phyloP scores from a whole-genome alignment of 2,329 filamentous ascomycete genomes.

The Hymenoscyphus occultus region DNA sequence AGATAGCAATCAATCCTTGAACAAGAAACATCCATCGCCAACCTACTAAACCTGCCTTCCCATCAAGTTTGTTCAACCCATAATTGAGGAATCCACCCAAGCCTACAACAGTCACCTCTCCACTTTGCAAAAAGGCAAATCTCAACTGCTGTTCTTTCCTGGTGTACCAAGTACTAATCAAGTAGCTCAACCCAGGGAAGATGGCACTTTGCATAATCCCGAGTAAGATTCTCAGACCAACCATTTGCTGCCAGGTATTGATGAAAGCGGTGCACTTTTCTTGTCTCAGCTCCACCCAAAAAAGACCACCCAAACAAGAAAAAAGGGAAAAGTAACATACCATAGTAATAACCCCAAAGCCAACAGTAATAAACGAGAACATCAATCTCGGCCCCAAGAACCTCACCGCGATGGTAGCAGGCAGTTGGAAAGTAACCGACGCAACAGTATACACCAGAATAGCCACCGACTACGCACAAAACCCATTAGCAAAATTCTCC shows the following conservation, averaged over 20 bases:
- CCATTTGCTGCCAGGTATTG: constrained; percentile 66
- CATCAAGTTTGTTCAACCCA: constrained; percentile 62
- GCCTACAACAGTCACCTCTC: constrained; percentile 59
- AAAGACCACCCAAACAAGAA: too few species aligned
- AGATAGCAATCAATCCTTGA: constrained; percentile 50
- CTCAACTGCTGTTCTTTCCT: constrained; percentile 42
- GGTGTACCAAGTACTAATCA: constrained; percentile 42
- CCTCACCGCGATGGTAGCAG: constrained; percentile 64
- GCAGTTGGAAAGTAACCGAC: constrained; percentile 65
- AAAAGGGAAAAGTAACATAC: constrained; percentile 14
- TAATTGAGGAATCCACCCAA: constrained; percentile 48
- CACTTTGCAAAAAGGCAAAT: constrained; percentile 64
- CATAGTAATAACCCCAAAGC: constrained; percentile 56
- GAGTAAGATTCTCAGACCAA: constrained; percentile 61
- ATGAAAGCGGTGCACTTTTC: constrained; percentile 61
- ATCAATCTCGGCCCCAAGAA: constrained; percentile 61
- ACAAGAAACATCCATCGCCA: constrained; percentile 67
- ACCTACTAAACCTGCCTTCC: constrained; percentile 49
- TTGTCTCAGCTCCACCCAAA: neutral
- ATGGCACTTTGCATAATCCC: constrained; percentile 60
- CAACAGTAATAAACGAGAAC: constrained; percentile 58
- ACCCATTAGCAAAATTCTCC: neutral
- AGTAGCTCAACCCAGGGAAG: constrained; percentile 50
- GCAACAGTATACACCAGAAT: constrained; percentile 73
- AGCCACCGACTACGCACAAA: constrained; percentile 49